A percentile compares a stretch with the other conserved stretches of the same genome.
phyloP scores from a whole-genome alignment of 2,329 filamentous ascomycete genomes.

The Decorospora gaudefroyi region DNA sequence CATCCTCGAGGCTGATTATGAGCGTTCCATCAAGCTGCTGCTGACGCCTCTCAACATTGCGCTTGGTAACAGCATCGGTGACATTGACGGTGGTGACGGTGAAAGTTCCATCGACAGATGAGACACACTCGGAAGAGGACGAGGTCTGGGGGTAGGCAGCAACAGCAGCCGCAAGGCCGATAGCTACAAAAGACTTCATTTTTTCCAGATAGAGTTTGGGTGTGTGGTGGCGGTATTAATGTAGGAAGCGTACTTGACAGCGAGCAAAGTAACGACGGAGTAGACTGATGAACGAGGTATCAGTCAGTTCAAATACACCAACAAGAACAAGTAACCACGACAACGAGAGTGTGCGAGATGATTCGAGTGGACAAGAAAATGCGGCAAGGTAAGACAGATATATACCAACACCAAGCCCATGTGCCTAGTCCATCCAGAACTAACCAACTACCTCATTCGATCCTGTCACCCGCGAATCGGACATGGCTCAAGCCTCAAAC shows the following conservation, averaged over 20 bases:
- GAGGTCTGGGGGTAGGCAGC: constrained; percentile 35
- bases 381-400: constrained; percentile 32
- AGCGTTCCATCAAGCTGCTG: constrained; percentile 54
- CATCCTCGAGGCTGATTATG: constrained; percentile 64
- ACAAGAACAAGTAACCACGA: constrained; percentile 25
- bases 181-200: constrained; percentile 41
- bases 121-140: constrained; percentile 58
- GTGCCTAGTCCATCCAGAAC: constrained; percentile 19
- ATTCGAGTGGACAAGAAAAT: constrained; percentile 11
- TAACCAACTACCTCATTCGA: constrained; percentile 33
- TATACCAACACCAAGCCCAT: constrained; percentile 30
- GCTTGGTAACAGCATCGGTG: constrained; percentile 37
- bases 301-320: constrained; percentile 30
- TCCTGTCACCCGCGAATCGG: constrained; percentile 29
- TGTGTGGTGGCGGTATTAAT: constrained; percentile 8
- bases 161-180: constrained; percentile 38
- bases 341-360: constrained; percentile 34
- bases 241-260: constrained; percentile 16
- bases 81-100: constrained; percentile 61
- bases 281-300: constrained; percentile 48
- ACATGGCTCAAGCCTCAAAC: constrained; percentile 16
- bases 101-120: constrained; percentile 60
- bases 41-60: constrained; percentile 35
- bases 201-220: constrained; percentile 19
- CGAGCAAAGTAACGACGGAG: constrained; percentile 27